Base-by-base conservation (phyloP, 2,329 filamentous ascomycete genomes). In the Pseudocercospora fijiensis region DNA sequence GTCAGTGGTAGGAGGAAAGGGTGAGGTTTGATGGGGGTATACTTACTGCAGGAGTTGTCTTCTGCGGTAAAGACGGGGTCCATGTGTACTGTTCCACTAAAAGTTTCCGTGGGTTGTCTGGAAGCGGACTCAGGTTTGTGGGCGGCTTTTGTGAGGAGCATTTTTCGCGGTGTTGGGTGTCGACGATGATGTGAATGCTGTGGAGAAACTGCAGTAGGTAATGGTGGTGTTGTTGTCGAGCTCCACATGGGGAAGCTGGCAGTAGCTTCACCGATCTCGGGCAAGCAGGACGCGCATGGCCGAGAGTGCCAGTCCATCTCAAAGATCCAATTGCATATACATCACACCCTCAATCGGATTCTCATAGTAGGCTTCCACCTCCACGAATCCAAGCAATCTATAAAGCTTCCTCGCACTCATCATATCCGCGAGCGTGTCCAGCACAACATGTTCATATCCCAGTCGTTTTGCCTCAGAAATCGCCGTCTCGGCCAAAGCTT, bases 381-480 rank as follows among this genome's bases (percentile, higher is more conserved):
- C 79, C 65, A 75, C 74, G 72, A 88, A 87, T 1, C 85, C 84
- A 64, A 80, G 71, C 4, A 71, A 72, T 56, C 71, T 71, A 74
- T 88, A 87, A 67, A 86, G 67, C 30, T 69, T 72, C 63, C 78
- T 77, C 20, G 85, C 85, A 10, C 77, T 75, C 11, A 65, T 72
- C 85, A 87, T 87, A 6, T 71, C 76, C 8, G 78, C 74, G 62
- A 88, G 69, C 16, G 85, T 87, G 75, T 88, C 85, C 13, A 87
- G 77, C 61, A 82, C 76, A 70, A 87, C 81, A 62, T 82, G 80
- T 9, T 69, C 66, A 70, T 87, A 88, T 0, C 82, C 82, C 49
- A 83, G 61, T 4, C 76, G 69, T 62, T 70, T 77, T 22, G 84
- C 85, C 33, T 76, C 74, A 4, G 72, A 71, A 4, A 87, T 69